phyloP scores from a whole-genome alignment of 2,329 filamentous ascomycete genomes.

The Mycosphaerelloides madeirae region DNA sequence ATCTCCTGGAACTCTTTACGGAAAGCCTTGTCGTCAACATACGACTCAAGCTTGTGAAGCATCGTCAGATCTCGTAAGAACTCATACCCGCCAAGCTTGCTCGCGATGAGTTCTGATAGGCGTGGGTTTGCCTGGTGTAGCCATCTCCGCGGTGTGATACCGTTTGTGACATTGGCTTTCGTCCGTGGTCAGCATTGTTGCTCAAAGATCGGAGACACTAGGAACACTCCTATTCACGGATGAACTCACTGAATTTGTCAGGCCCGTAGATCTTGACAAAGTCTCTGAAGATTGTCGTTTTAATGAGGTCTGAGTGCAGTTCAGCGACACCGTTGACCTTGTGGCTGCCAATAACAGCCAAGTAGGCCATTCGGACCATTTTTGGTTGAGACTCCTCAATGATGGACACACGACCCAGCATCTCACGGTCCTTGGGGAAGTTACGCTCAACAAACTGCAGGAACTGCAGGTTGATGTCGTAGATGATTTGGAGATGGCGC shows the following conservation, averaged over 20 bases:
- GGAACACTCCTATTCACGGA: no score
- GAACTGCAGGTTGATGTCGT: conserved; percentile 95
- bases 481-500: conserved; percentile 93
- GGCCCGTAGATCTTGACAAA: conserved; percentile 92
- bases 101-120: conserved; percentile 85
- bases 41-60: conserved; percentile 80
- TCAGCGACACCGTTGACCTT: conserved; percentile 99
- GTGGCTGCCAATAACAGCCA: conserved; percentile 95
- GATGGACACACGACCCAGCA: conserved; percentile 84
- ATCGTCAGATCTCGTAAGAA: conserved; percentile 89
- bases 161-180: conserved; percentile 98
- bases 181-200: no score
- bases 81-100: conserved; percentile 74
- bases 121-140: conserved; percentile 94
- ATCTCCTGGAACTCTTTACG: conserved; percentile 93
- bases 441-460: conserved; percentile 82
- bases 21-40: conserved; percentile 80
- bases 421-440: conserved; percentile 83
- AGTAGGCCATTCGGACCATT: conserved; percentile 95
- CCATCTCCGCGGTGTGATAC: conserved; percentile 93
- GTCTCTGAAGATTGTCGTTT: conserved; percentile 99
- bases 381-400: conserved; percentile 96
- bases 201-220: no score
- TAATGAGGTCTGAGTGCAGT: conserved; percentile 94
- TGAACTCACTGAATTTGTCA: conserved; percentile 99